Conservation (phyloP, 257 asterid genomes). For the Nicotiana otophora region DNA sequence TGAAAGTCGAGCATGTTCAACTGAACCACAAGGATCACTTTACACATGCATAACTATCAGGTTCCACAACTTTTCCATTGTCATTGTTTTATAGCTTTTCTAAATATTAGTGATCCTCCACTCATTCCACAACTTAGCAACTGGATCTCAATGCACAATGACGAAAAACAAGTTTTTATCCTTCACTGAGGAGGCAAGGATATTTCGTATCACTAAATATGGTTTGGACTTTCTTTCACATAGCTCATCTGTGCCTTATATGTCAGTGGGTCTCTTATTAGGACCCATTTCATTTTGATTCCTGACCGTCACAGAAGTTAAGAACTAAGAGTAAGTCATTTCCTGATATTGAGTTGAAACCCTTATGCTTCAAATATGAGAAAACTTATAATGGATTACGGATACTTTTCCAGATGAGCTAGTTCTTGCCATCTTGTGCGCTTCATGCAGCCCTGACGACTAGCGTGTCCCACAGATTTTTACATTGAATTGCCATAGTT, state of each 20-base stretch:
- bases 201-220: background rate
- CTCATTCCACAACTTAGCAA: background rate
- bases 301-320: background rate
- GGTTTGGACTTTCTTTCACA: background rate
- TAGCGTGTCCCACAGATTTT: background rate
- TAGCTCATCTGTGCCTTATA: background rate
- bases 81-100: background rate
- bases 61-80: background rate
- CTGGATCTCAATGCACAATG: background rate
- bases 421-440: background rate
- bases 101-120: background rate
- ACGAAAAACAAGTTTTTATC: background rate
- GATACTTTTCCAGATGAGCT: background rate
- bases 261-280: background rate
- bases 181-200: background rate
- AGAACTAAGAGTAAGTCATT: background rate
- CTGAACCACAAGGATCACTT: background rate
- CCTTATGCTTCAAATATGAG: background rate
- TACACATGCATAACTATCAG: background rate
- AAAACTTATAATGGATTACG: background rate
- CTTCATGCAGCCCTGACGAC: background rate
- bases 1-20: background rate
- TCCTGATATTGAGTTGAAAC: background rate
- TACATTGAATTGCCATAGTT: background rate
- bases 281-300: background rate